phyloP scores from a whole-genome alignment of 1,284 basidiomycete genomes.

The Malassezia yamatoensis region DNA sequence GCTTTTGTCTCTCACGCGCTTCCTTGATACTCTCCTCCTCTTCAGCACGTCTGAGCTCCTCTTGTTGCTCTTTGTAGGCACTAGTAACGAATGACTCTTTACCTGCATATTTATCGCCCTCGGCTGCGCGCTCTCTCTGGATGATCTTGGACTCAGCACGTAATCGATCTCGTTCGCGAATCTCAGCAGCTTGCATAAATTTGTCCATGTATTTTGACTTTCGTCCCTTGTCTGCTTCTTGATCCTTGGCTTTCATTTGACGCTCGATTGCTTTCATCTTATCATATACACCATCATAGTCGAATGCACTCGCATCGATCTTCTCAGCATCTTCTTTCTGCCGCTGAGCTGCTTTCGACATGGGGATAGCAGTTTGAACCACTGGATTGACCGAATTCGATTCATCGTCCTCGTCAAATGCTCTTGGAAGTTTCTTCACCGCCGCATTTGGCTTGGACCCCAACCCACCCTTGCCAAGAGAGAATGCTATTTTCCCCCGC shows the following conservation, averaged over 20 bases:
- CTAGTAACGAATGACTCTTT: conserved; percentile 96
- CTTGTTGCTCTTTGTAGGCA: conserved; percentile 94
- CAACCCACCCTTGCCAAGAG: background rate
- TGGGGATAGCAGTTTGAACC: conserved; percentile 17
- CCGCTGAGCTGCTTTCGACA: conserved; percentile 23
- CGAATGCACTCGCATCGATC: conserved; percentile 73
- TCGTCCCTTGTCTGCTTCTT: conserved; percentile 56
- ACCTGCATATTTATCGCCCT: conserved; percentile 86
- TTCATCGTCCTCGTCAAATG: conserved; percentile 20
- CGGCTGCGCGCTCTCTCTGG: conserved; percentile 76
- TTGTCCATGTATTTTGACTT: conserved; percentile 87
- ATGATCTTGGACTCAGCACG: conserved; percentile 97
- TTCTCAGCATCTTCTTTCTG: conserved; percentile 57
- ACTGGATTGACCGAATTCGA: conserved; percentile 21
- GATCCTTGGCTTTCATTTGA: conserved; percentile 52
- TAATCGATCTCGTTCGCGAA: conserved; percentile 74
- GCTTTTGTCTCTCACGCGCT: conserved; percentile 64
- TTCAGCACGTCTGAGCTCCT: conserved; percentile 72
- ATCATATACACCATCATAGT: conserved; percentile 95
- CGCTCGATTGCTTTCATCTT: conserved; percentile 79
- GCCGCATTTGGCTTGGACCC: background rate
- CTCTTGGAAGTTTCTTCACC: conserved; percentile 1
- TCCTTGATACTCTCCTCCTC: conserved; percentile 63
- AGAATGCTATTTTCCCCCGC: conserved; percentile 2
- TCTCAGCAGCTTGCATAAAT: conserved; percentile 71